These are phyloP conservation scores for Maudiozyma pseudohumilis DNA, from an alignment of 805 yeast species.

Conservation along the genomic window DNA sequence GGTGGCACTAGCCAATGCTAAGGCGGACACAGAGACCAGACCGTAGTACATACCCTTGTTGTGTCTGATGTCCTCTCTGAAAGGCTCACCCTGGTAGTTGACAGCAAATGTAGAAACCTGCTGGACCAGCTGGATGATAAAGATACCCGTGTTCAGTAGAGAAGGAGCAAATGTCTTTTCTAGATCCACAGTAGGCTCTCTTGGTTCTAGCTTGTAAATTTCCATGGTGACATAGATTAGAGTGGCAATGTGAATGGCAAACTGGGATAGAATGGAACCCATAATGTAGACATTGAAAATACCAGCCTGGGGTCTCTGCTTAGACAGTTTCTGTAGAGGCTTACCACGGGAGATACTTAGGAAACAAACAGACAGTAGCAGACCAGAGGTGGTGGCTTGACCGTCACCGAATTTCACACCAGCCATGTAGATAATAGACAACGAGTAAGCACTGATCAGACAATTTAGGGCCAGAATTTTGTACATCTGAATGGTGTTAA, in stretches of 20 bases:
- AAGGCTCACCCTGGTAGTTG: conserved; percentile 94
- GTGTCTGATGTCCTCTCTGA: conserved; percentile 80
- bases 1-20: conserved; percentile 86
- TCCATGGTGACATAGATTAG: conserved; percentile 75
- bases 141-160: conserved; percentile 89
- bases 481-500: conserved; percentile 97
- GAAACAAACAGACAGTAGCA: conserved; percentile 87
- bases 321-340: conserved; percentile 79
- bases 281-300: conserved; percentile 90
- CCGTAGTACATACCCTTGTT: conserved; percentile 98
- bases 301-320: conserved; percentile 95
- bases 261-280: conserved; percentile 96
- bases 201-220: conserved; percentile 83
- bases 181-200: conserved; percentile 80
- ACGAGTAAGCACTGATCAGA: conserved; percentile 90
- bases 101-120: conserved; percentile 97
- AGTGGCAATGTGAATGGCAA: conserved; percentile 81
- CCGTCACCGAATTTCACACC: conserved; percentile 98
- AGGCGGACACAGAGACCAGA: conserved; percentile 75
- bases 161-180: conserved; percentile 87
- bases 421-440: conserved; percentile 87
- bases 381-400: conserved; percentile 94
- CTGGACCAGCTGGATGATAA: conserved; percentile 86
- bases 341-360: conserved; percentile 89
- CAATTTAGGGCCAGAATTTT: conserved; percentile 94